Base-by-base conservation (phyloP, 2,329 filamentous ascomycete species). In the Xylariaceae sp. region DNA sequence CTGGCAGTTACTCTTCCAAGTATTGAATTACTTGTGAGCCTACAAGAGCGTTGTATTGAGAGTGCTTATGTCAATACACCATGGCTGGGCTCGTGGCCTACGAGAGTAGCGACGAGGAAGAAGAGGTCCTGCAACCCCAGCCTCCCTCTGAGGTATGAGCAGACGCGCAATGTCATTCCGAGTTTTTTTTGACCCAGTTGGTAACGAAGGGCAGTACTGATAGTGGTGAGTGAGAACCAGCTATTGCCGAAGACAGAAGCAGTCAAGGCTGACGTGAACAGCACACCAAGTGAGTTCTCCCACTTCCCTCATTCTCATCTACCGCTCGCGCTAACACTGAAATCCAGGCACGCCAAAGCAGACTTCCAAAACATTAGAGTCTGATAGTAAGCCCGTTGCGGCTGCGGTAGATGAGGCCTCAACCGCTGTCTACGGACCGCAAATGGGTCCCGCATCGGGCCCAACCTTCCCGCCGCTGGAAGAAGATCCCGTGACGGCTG, bases 51-150 rank as follows among this genome's bases (percentile, higher is more conserved):
- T 34, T 42, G 37, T 30, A 42, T 42, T 42, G 9, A 18, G 39
- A 11, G 9, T 45, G 50, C 23, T 56, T 18, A 51, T 50, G 37
- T 44, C 15, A 37, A 47, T 45, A 9, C 42, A 62, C 45, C 42
- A 69, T 70, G 67, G 64, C 63, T 17, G 70, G 66, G 45, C 64
- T 73, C 15, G 71, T 73, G 13, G 64, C 64, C 44, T 73, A 73
- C 52, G 70, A 70, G 51, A 73, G 71, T 51, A 72, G 70, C 51
- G 70, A 72, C 45, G 71, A 73, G 37, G 71, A 73, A 49, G 70
- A 72, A 54, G 70, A 70, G 56, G 61, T 68, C 23, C 23, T 30
- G 30, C 59, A 58, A 42, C 62, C 66, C 34, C 64, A 64, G 42
- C 59, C 64, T 5, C 52, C 65, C 60, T 34, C 58, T 68, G 68